These are phyloP conservation scores for Actinomortierella wolfii DNA, from an alignment of 371 early-diverging fungal species.

Conservation along the genomic window DNA sequence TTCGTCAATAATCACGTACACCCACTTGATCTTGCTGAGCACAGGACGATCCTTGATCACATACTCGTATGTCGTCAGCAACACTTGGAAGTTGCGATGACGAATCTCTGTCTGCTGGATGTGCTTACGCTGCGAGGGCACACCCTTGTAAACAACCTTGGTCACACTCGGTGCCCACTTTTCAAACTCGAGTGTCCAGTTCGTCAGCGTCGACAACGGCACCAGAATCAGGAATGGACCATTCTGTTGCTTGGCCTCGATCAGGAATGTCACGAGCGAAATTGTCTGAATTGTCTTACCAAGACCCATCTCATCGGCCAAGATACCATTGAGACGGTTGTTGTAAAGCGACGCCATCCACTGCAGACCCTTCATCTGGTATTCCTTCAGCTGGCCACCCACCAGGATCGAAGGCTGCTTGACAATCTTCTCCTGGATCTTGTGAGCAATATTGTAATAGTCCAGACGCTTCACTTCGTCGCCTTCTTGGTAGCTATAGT, in stretches of 20 bases:
- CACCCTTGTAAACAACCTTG: constrained; percentile 92
- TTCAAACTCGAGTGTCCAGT: constrained; percentile 97
- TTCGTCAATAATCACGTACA: constrained; percentile 98
- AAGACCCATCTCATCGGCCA: constrained; percentile 99
- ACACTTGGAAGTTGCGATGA: constrained; percentile 87
- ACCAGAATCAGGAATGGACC: constrained; percentile 96
- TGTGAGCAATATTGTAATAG: constrained; percentile 89
- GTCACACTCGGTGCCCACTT: constrained; percentile 97
- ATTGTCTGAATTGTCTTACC: constrained; percentile 99
- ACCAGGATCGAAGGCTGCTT: constrained; percentile 82
- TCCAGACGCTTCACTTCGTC: constrained; percentile 66
- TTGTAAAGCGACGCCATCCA: constrained; percentile 99
- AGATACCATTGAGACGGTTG: constrained; percentile 95
- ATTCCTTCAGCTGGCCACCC: constrained; percentile 93
- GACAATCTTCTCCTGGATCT: constrained; percentile 73
- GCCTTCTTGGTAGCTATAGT: constrained; percentile 54
- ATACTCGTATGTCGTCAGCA: constrained; percentile 98
- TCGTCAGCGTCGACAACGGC: constrained; percentile 95
- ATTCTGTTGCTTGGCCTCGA: constrained; percentile 87
- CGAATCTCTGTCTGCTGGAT: constrained; percentile 77
- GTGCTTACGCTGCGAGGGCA: constrained; percentile 73
- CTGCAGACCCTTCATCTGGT: constrained; percentile 97
- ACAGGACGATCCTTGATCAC: constrained; percentile 91
- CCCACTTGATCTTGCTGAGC: constrained; percentile 89
- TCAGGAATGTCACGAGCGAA: constrained; percentile 91